Conservation (phyloP, 352 stramenopile species). For the Thraustochytrium striatum region DNA sequence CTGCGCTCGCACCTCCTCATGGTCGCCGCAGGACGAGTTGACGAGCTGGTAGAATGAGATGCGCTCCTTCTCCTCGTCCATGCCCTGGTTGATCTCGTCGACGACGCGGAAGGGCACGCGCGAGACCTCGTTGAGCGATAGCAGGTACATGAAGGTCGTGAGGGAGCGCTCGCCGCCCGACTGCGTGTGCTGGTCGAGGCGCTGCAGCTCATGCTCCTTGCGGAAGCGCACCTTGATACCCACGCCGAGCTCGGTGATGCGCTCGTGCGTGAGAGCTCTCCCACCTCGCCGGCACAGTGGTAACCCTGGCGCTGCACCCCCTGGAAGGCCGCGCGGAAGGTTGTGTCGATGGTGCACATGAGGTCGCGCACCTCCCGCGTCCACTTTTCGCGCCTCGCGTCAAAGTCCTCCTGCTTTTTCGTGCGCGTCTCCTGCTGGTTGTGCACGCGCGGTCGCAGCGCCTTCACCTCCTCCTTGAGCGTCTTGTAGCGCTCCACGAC, state of each 20-base stretch:
- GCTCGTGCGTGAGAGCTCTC: slow-evolving; percentile 56
- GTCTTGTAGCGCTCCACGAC: slow-evolving; percentile 61
- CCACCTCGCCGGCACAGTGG: slow-evolving; percentile 59
- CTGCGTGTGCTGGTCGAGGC: slow-evolving; percentile 69
- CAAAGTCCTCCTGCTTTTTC: background rate
- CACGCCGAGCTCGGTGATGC: slow-evolving; percentile 71
- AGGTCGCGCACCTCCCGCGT: background rate
- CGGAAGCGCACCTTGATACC: slow-evolving; percentile 71
- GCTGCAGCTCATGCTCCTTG: slow-evolving; percentile 60
- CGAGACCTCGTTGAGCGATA: slow-evolving; percentile 76
- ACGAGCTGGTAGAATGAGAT: slow-evolving; percentile 53
- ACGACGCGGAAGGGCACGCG: slow-evolving; percentile 76
- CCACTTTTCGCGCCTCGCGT: background rate
- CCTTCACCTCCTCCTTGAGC: slow-evolving; percentile 56
- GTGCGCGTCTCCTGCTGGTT: background rate
- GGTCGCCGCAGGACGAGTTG: background rate
- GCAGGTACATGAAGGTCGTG: slow-evolving; percentile 82
- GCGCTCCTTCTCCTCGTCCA: slow-evolving; percentile 80
- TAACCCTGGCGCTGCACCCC: background rate
- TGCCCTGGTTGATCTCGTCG: slow-evolving; percentile 86
- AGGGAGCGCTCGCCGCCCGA: slow-evolving; percentile 76
- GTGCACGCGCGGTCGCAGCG: background rate
- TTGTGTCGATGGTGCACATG: slow-evolving; percentile 37
- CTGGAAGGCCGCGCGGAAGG: background rate
- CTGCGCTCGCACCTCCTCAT: slow-evolving; percentile 54